Evolutionary conservation across 1,139 yeast genomes (phyloP), one percentile per base, ranked within the genome.

Genomic region (Suhomyces bolitotheri): DNA sequence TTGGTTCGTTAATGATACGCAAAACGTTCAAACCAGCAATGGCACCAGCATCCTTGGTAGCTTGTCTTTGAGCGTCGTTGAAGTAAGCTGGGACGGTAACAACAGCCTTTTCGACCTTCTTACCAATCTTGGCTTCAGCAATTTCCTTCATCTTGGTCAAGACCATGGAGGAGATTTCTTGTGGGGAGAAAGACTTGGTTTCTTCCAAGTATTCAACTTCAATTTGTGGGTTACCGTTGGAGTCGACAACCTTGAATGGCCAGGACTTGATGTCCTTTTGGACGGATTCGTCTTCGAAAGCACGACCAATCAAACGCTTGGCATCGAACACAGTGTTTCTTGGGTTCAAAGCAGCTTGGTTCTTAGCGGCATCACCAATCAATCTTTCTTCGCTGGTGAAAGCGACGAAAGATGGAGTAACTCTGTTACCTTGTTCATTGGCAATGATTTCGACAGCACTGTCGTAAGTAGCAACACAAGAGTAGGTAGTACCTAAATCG

Each of bases 371-470:
- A 74, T 90, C 97, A 80, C 97, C 97, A 63, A 90, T 88, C 66
- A 90, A 82, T 81, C 97, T 86, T 80, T 89, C 97, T 76, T 86
- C 90, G 66, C 85, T 83, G 62, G 95, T 87, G 87, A 89, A 89
- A 56, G 96, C 97, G 66, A 89, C 96, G 79, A 87, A 89, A 51
- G 96, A 89, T 65, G 97, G 97, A 60, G 97, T 89, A 64, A 87
- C 94, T 79, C 97, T 87, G 90, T 88, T 88, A 83, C 97, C 97
- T 80, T 89, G 96, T 74, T 89, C 97, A 79, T 89, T 89, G 72
- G 96, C 96, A 73, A 89, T 88, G 70, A 89, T 89, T 73, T 88
- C 97, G 39, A 71, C 92, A 69, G 84, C 89, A 77, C 80, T 85
- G 76, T 78, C 95, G 76, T 78, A 87, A 74, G 88, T 86, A 62